Evolutionary conservation across 2,329 filamentous ascomycete genomes (phyloP).

Genomic region (Scedosporium boydii): DNA sequence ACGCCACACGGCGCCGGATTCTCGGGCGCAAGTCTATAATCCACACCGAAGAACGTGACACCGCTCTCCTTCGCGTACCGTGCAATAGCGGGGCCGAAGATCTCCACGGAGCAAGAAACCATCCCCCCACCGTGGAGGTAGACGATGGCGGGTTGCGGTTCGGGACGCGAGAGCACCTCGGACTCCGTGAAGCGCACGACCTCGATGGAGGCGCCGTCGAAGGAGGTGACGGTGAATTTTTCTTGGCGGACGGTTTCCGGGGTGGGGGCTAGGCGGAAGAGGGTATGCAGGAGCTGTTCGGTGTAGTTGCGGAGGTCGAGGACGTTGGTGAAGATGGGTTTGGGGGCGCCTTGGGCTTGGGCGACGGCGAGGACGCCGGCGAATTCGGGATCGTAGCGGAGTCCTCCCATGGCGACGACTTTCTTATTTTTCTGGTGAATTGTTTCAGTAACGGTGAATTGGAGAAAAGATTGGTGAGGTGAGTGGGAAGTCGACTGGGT

Average conservation of each 20-base stretch:
- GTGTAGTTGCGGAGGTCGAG: slow-evolving; percentile 1
- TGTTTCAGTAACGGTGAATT: no score
- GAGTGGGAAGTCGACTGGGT: no score
- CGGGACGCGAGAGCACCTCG: neutral
- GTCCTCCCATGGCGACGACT: neutral
- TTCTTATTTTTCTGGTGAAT: no score
- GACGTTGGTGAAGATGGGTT: neutral
- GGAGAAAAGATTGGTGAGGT: no score
- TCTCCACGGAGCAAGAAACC: slow-evolving; percentile 20
- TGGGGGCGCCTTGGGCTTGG: neutral
- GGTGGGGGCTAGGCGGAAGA: neutral
- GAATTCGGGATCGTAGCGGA: slow-evolving; percentile 6
- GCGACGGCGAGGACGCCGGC: neutral
- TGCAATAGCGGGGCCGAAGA: slow-evolving; percentile 16
- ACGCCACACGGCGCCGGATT: slow-evolving; percentile 23
- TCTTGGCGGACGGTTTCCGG: slow-evolving; percentile 8
- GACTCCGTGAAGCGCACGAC: slow-evolving; percentile 11
- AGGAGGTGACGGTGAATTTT: slow-evolving; percentile 10
- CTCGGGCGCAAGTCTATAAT: slow-evolving; percentile 35
- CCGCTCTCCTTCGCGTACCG: slow-evolving; percentile 17
- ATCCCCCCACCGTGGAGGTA: slow-evolving; percentile 33
- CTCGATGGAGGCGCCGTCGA: slow-evolving; percentile 11
- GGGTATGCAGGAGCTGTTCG: neutral
- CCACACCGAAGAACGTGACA: slow-evolving; percentile 25
- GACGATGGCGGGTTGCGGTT: slow-evolving; percentile 18